Conservation (phyloP, 768 basidiomycete species). For the Hypholoma sublateritium region DNA sequence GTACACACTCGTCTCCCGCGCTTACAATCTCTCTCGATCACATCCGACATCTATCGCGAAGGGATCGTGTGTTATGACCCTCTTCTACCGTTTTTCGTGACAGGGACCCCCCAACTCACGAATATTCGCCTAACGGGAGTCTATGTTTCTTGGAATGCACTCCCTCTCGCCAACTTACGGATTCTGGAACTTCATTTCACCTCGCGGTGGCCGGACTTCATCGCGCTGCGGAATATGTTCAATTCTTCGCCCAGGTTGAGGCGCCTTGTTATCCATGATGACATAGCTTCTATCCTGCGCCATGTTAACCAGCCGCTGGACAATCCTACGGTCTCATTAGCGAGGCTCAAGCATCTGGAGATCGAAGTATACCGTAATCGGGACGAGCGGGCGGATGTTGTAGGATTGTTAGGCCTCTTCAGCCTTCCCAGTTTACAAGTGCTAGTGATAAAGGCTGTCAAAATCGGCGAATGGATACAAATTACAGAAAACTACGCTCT, state of each 20-base stretch:
- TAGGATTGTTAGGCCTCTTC: slow-evolving; percentile 18
- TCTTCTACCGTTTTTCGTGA: slow-evolving; percentile 22
- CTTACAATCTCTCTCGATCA: slow-evolving; percentile 18
- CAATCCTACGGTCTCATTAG: slow-evolving; percentile 14
- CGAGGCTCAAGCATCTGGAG: slow-evolving; percentile 17
- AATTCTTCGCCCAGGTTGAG: slow-evolving; percentile 23
- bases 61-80: slow-evolving; percentile 24
- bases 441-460: slow-evolving; percentile 11
- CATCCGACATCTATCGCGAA: slow-evolving; percentile 28
- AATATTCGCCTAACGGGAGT: slow-evolving; percentile 21
- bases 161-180: slow-evolving; percentile 17
- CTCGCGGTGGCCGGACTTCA: slow-evolving; percentile 23
- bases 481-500: slow-evolving; percentile 9
- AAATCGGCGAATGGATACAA: slow-evolving; percentile 15
- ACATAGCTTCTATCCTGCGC: slow-evolving; percentile 20
- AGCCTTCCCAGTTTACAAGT: slow-evolving; percentile 14
- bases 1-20: slow-evolving; percentile 13
- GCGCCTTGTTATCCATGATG: slow-evolving; percentile 24
- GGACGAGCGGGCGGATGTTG: slow-evolving; percentile 16
- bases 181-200: slow-evolving; percentile 24
- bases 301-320: slow-evolving; percentile 18
- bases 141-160: slow-evolving; percentile 24
- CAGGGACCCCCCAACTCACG: slow-evolving; percentile 18
- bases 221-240: slow-evolving; percentile 18
- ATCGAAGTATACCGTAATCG: slow-evolving; percentile 20